Evolutionary conservation across 139 green algal genomes (phyloP), one percentile per base, ranked within the genome.

Genomic region (Ettlia oleoabundans): DNA sequence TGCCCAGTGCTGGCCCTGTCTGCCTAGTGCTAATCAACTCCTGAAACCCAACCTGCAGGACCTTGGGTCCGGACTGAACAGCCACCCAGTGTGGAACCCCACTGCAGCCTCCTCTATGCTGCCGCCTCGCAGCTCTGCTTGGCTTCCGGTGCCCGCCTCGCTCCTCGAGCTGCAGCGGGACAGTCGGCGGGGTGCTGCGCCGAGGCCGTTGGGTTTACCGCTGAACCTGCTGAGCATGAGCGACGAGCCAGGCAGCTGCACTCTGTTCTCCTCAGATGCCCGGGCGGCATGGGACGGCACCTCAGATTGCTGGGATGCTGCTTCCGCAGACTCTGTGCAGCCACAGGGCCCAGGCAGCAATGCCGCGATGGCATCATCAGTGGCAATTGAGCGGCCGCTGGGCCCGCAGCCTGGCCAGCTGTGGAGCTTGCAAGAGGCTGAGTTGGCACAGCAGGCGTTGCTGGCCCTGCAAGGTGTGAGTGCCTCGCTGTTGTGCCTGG

Each of bases 211-310:
- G 53, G 79, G 79, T 38, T 38, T 84, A 2, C 53, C 79, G 38
- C 53, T 76, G 52, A 63, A 52, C 52, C 67, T 84, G 79, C 79
- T 84, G 52, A 63, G 68, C 67, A 71, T 78, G 79, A 67, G 33
- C 4, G 52, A 70, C 28, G 67, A 47, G 30, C 79, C 79, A 1
- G 79, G 79, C 42, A 41, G 42, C 38, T 26, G 37, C 38, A 84
- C 79, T 2, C 9, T 70, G 18, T 84, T 84, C 28, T 13, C 47
- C 4, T 7, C 19, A 1, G 66, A 32, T 3, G 30, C 66, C 0
- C 35, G 41, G n/a, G 42, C 32, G 6, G 41, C 42, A 13, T 37
- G 35, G 13, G 66, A 38, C 26, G 58, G 33, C 1, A 43, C 22
- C 9, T 76, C 64, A 0, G 77, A 67, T 24, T 63, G 26, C 13